Conservation (phyloP, 208 protist genomes). For the Acanthamoeba triangularis region DNA sequence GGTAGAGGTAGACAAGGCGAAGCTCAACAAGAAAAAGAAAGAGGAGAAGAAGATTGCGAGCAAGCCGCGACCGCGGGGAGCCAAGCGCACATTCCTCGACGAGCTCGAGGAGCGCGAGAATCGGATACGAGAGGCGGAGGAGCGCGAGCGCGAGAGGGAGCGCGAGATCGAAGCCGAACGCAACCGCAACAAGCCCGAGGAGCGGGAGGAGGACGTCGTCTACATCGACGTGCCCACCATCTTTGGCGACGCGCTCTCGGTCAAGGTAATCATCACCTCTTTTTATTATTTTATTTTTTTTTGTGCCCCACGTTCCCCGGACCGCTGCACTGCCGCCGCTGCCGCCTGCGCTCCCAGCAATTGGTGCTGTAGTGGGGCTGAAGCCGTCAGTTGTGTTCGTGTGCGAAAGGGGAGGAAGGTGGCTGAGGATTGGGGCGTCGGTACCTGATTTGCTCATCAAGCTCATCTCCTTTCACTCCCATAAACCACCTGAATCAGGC, state of each 20-base stretch:
- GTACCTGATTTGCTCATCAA: background rate
- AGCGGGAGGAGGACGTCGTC: background rate
- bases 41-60: background rate
- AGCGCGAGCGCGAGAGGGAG: background rate
- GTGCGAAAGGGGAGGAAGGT: no score
- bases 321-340: no score
- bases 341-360: no score
- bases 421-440: background rate
- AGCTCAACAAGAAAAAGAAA: conserved; percentile 17
- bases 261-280: background rate
- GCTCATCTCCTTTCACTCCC: no score
- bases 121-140: background rate
- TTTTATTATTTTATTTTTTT: background rate
- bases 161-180: background rate
- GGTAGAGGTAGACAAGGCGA: background rate
- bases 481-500: no score
- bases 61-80: background rate
- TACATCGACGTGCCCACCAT: conserved; percentile 65
- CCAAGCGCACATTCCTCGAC: background rate
- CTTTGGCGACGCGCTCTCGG: conserved; percentile 30
- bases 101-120: conserved; percentile 51
- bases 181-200: background rate
- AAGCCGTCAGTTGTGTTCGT: background rate
- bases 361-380: no score
- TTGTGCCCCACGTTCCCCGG: background rate